phyloP scores from a whole-genome alignment of 1,139 yeast genomes.

The Arxiozyma slooffiae region DNA sequence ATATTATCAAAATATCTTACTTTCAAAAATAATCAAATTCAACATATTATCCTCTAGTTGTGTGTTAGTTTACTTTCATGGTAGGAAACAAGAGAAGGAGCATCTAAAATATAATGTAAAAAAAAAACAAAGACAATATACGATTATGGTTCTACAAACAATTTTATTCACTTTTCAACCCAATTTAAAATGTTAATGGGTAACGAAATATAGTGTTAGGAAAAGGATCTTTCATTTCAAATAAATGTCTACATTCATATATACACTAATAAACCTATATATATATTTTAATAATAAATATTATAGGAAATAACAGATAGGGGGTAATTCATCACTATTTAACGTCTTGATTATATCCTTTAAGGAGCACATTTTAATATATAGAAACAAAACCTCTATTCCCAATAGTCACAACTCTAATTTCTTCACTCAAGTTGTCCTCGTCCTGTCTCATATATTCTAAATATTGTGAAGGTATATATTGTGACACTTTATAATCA shows the following conservation, averaged over 20 bases:
- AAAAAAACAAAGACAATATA: too few species aligned
- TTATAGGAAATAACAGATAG: background rate
- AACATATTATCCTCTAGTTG: background rate
- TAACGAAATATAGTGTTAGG: too few species aligned
- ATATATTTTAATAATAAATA: too few species aligned
- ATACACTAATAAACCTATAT: background rate
- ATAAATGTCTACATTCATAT: background rate
- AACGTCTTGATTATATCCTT: background rate
- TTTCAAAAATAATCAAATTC: too few species aligned
- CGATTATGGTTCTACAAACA: too few species aligned
- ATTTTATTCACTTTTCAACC: background rate
- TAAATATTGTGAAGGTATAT: slow-evolving; percentile 2
- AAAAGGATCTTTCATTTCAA: background rate
- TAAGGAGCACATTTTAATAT: background rate
- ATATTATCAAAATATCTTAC: too few species aligned
- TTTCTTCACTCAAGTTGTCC: background rate
- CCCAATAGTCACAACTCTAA: slow-evolving; percentile 16
- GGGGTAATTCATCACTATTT: background rate
- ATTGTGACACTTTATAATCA: slow-evolving; percentile 16
- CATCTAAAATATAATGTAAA: background rate
- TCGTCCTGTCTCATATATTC: background rate
- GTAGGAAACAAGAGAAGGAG: background rate
- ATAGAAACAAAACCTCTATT: slow-evolving; percentile 13
- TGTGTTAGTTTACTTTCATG: too few species aligned
- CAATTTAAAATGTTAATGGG: background rate